Percentiles rank a stretch among this genome's conserved stretches.
Conservation (phyloP, 2,329 filamentous ascomycete genomes). For the Curvularia lunata region DNA sequence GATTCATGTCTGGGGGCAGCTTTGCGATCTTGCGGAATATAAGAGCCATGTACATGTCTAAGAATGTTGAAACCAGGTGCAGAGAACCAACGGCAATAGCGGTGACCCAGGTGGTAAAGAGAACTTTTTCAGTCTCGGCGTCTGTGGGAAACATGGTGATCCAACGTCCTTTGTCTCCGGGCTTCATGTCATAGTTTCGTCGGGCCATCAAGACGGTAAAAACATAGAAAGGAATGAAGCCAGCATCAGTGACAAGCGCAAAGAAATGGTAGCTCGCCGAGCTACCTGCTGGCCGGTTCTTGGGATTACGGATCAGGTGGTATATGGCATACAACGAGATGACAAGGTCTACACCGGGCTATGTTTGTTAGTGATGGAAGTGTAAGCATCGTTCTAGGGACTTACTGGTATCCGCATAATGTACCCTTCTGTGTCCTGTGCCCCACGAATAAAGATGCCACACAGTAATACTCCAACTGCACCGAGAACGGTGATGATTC, state of each 20-base stretch:
- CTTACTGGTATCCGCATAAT: slow-evolving; percentile 78
- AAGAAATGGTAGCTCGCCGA: slow-evolving; percentile 91
- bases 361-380: slow-evolving; percentile 21
- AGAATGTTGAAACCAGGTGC: slow-evolving; percentile 71
- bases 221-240: slow-evolving; percentile 67
- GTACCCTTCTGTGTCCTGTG: slow-evolving; percentile 71
- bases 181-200: slow-evolving; percentile 58
- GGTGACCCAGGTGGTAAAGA: slow-evolving; percentile 71
- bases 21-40: slow-evolving; percentile 82
- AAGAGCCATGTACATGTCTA: slow-evolving; percentile 77
- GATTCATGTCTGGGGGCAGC: slow-evolving; percentile 94
- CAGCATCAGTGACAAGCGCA: slow-evolving; percentile 73
- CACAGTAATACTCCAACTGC: slow-evolving; percentile 75
- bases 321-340: slow-evolving; percentile 80
- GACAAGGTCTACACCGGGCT: slow-evolving; percentile 78
- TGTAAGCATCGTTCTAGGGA: slow-evolving; percentile 12
- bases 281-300: slow-evolving; percentile 75
- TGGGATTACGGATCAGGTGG: slow-evolving; percentile 75
- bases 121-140: slow-evolving; percentile 63
- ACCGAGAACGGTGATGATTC: slow-evolving; percentile 70
- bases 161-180: slow-evolving; percentile 64
- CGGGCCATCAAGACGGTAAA: slow-evolving; percentile 64
- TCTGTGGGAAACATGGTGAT: slow-evolving; percentile 68
- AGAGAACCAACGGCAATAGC: slow-evolving; percentile 69
- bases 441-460: slow-evolving; percentile 76